A percentile compares a stretch with the other conserved stretches of the same genome.
Conservation (phyloP, 1,139 yeast genomes). For the Lodderomyces theae region DNA sequence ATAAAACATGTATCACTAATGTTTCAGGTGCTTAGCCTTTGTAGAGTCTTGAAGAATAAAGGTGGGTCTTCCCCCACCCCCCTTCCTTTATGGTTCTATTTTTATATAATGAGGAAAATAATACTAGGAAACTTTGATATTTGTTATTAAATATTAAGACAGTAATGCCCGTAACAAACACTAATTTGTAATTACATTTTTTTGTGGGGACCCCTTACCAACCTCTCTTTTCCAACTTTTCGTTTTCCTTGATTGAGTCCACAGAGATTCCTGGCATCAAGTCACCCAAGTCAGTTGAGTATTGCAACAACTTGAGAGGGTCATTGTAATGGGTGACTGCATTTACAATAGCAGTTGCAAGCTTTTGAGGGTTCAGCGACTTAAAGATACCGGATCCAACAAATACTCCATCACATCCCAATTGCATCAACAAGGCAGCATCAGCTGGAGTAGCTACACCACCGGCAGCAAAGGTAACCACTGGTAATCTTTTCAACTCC, state of each 20-base stretch:
- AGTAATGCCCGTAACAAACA: too few relatives aligned
- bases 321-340: constrained; percentile 76
- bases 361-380: constrained; percentile 67
- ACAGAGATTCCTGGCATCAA: constrained; percentile 71
- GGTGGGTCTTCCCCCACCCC: too few relatives aligned
- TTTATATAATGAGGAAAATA: too few relatives aligned
- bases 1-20: too few relatives aligned
- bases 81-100: too few relatives aligned
- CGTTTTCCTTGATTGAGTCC: constrained; percentile 45
- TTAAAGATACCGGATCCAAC: constrained; percentile 91
- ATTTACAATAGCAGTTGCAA: constrained; percentile 78
- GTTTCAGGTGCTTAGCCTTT: too few relatives aligned
- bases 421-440: constrained; percentile 85
- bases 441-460: constrained; percentile 91
- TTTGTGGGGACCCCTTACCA: constrained; percentile 14
- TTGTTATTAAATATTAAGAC: too few relatives aligned
- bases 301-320: constrained; percentile 62
- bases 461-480: constrained; percentile 88
- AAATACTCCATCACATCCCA: constrained; percentile 89
- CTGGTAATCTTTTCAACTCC: constrained; percentile 67
- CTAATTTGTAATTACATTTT: too few relatives aligned
- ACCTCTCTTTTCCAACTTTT: constrained; percentile 33
- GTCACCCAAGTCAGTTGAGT: constrained; percentile 72
- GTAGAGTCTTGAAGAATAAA: too few relatives aligned
- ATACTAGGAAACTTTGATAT: too few relatives aligned